Conservation (phyloP, 352 stramenopile genomes). For the Pythium rishiriense region DNA sequence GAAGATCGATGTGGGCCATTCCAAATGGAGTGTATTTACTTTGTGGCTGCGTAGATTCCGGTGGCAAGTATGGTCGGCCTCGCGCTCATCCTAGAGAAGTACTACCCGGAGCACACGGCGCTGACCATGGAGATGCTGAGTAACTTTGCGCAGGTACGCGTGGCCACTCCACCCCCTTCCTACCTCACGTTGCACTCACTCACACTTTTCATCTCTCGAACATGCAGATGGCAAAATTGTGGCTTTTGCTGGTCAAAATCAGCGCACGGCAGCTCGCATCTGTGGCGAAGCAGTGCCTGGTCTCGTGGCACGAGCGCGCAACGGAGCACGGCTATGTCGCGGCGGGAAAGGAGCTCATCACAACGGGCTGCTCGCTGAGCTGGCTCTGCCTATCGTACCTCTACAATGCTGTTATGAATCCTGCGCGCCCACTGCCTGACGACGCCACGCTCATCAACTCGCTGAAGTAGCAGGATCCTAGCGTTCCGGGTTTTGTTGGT, state of each 20-base stretch:
- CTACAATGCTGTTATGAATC: conserved; percentile 48
- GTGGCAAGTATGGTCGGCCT: conserved; percentile 68
- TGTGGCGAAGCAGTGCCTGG: conserved; percentile 64
- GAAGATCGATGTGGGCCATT: no score
- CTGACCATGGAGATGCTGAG: conserved; percentile 64
- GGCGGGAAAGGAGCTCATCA: conserved; percentile 68
- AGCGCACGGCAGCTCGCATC: conserved; percentile 63
- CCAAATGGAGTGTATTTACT: no score
- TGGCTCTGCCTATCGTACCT: conserved; percentile 59
- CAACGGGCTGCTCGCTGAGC: conserved; percentile 64
- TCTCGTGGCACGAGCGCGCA: conserved; percentile 75
- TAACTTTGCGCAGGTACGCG: conserved; percentile 70
- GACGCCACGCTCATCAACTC: neutral
- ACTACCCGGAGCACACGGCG: conserved; percentile 73
- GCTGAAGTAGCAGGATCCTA: no score
- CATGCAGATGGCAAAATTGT: conserved; percentile 77
- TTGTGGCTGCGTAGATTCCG: conserved; percentile 46
- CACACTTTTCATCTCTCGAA: neutral
- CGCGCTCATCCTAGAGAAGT: conserved; percentile 75
- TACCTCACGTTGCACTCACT: neutral
- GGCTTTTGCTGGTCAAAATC: conserved; percentile 78
- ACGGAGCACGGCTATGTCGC: conserved; percentile 61
- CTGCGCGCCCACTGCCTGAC: conserved; percentile 29
- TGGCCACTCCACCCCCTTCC: no score
- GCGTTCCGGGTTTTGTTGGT: no score